A percentile compares a stretch with the other conserved stretches of the same genome.
phyloP scores from a whole-genome alignment of 306 rosid genomes.

The Lathyrus tuberosus region DNA sequence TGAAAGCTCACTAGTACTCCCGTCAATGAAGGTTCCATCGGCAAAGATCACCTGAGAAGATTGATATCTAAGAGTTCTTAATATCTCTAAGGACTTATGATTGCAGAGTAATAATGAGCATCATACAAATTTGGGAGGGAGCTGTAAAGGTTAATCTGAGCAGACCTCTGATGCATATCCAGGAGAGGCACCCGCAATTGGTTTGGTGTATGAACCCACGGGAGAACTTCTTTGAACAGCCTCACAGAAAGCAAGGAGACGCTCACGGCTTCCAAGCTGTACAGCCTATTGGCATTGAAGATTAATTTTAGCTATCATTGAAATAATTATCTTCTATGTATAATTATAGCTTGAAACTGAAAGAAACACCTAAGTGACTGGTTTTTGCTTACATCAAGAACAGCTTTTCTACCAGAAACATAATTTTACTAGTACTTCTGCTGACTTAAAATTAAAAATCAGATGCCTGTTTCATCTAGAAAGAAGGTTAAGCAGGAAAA shows the following conservation, averaged over 20 bases:
- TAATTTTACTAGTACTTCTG: slow-evolving; percentile 11
- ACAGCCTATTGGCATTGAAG: slow-evolving; percentile 64
- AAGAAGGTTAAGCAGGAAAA: slow-evolving; percentile 35
- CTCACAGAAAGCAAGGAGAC: slow-evolving; percentile 86
- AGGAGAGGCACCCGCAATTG: slow-evolving; percentile 79
- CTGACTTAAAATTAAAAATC: slow-evolving; percentile 12
- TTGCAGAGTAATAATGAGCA: slow-evolving; percentile 4
- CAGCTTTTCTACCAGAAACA: slow-evolving; percentile 24
- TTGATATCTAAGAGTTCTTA: slow-evolving; percentile 29
- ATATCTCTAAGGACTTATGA: slow-evolving; percentile 7
- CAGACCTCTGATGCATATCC: slow-evolving; percentile 98
- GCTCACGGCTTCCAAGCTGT: slow-evolving; percentile 76
- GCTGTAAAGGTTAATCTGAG: slow-evolving; percentile 7
- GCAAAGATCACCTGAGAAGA: slow-evolving; percentile 85
- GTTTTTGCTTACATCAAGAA: slow-evolving; percentile 4
- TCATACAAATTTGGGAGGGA: slow-evolving; percentile 16
- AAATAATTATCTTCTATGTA: slow-evolving; percentile 8
- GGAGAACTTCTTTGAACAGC: slow-evolving; percentile 96
- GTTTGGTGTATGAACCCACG: slow-evolving; percentile 81
- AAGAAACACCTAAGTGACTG: slow-evolving; percentile 28
- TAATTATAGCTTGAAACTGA: neutral
- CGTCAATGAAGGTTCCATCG: slow-evolving; percentile 93
- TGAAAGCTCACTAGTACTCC: slow-evolving; percentile 97
- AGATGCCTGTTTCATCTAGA: neutral
- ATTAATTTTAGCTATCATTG: neutral